Conservation (phyloP, 345 rosid genomes). For the Clarkia xantiana region DNA sequence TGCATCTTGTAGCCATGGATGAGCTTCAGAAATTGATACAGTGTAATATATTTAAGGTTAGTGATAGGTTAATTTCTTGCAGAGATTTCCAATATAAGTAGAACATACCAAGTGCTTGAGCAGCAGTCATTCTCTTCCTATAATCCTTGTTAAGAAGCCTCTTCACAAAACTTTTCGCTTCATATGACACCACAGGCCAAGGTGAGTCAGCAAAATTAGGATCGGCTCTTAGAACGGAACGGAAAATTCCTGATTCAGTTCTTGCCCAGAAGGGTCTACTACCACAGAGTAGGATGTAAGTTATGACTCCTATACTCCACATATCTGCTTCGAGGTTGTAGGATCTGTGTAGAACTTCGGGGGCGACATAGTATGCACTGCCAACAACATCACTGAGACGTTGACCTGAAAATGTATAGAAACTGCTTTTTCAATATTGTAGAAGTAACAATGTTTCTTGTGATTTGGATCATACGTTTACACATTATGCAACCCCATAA, state of each 20-base stretch:
- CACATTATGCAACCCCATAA: too few species aligned
- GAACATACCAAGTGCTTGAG: conserved; percentile 72
- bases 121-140: conserved; percentile 92
- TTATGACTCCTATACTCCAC: conserved; percentile 93
- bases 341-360: conserved; percentile 94
- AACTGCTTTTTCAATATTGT: too few species aligned
- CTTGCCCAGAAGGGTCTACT: conserved; percentile 90
- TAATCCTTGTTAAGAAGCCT: conserved; percentile 88
- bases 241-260: conserved; percentile 89
- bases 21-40: conserved; percentile 33
- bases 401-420: conserved; percentile 40
- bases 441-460: too few species aligned
- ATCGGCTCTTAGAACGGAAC: conserved; percentile 73
- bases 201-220: conserved; percentile 82
- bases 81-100: too few species aligned
- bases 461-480: too few species aligned
- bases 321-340: conserved; percentile 84
- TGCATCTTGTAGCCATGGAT: conserved; percentile 71
- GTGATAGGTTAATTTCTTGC: too few species aligned
- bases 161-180: conserved; percentile 78
- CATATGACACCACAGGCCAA: conserved; percentile 73
- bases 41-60: not conserved
- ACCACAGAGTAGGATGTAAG: conserved; percentile 83
- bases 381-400: conserved; percentile 93
- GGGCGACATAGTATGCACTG: conserved; percentile 94